These are phyloP conservation scores for Geotrichum histeridarum DNA, from an alignment of 1,139 yeast genomes.

Conservation along the genomic window DNA sequence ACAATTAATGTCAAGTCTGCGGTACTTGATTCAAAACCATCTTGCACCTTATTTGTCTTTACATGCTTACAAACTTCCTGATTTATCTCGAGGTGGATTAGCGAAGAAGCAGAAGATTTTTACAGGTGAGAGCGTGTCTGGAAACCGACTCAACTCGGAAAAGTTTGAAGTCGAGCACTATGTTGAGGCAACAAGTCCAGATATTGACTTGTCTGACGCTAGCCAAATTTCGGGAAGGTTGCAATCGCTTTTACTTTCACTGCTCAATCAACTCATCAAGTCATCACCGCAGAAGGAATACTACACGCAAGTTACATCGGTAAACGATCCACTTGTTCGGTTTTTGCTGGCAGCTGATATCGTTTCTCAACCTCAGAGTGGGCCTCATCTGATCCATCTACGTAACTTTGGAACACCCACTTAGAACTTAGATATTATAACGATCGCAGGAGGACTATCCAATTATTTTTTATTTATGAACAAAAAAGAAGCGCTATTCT, in stretches of 20 bases:
- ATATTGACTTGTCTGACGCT: background rate
- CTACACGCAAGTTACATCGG: background rate
- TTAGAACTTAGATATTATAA: background rate
- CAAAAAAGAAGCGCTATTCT: no score
- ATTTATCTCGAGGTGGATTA: background rate
- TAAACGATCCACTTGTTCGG: background rate
- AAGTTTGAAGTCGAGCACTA: background rate
- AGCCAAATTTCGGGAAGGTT: background rate
- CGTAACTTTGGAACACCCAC: background rate
- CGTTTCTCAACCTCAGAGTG: background rate
- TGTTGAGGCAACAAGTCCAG: background rate
- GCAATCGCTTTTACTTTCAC: background rate
- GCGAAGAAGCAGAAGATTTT: background rate
- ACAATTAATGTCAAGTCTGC: conserved; percentile 2
- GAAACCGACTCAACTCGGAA: background rate
- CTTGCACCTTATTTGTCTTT: background rate
- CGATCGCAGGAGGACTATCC: background rate
- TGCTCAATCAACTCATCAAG: background rate
- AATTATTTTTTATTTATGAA: background rate
- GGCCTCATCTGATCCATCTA: background rate
- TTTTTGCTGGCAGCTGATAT: conserved; percentile 3
- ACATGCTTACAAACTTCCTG: conserved; percentile 2
- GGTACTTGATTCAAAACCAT: conserved; percentile 1
- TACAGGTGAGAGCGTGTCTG: background rate
- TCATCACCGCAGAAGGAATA: background rate